Base-by-base conservation (phyloP, 2,329 filamentous ascomycete genomes). In the Claviceps paspali region DNA sequence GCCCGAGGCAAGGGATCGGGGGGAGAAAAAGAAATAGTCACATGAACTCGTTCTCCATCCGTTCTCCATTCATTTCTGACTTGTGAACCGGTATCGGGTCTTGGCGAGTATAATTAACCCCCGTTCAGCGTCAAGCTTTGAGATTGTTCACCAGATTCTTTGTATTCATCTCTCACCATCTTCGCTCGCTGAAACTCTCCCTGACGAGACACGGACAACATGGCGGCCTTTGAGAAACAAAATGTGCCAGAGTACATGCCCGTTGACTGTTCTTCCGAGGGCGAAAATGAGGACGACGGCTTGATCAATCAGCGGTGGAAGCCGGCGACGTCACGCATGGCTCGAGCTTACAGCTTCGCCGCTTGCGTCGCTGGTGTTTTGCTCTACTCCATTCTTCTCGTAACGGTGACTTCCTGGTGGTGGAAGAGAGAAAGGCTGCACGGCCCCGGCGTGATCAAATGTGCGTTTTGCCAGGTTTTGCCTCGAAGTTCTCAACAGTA, bases 341-440 rank as follows among this genome's bases (percentile, higher is more conserved):
- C 22, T 4, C 9, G 33, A n/a, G 6, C 19, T 11, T 27, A 21
- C 10, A 9, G 15, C 17, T 19, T 19, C 6, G 23, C 33, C 19
- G 14, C 23, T 28, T 11, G 15, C 1, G 7, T 28, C 11, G 15
- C 33, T 28, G 33, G 15, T 6, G 10, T 27, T 15, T 14, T 35
- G 15, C 6, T 35, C 6, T 35, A 35, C 23, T 27, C 33, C 14
- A 27, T 35, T 35, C 15, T 34, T 34, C 23, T 35, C 7, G n/a
- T 27, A 5, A 35, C 22, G 14, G 24, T 14, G 6, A 27, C 24
- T 27, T 35, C 33, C 5, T 27, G 14, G 23, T 35, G 33, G 33
- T 26, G 33, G 33, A 23, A 34, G 7, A 26, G 18, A 11, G 33
- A 34, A 34, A 27, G 33, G 27, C n/a, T 34, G 10, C 33, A 34